Percentiles rank a stretch among this genome's conserved stretches.
These are phyloP conservation scores for Pyrrhoderma lamaoense DNA, from an alignment of 1,284 basidiomycete species.

Conservation along the genomic window DNA sequence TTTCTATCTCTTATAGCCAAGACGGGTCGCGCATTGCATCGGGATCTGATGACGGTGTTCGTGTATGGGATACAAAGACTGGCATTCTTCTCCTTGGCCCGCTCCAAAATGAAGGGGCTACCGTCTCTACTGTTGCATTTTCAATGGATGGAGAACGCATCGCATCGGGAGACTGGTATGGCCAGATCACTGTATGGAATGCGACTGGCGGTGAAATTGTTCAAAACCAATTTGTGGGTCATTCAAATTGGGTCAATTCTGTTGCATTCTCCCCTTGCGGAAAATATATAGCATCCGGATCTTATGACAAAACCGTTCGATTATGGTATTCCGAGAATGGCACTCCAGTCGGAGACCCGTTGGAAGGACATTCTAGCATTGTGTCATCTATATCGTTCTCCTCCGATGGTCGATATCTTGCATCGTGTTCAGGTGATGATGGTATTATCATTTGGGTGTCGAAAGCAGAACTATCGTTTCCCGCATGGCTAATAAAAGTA, in stretches of 20 bases:
- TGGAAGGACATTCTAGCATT: background rate
- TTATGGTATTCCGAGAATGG: slow-evolving; percentile 1
- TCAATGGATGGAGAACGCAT: slow-evolving; percentile 7
- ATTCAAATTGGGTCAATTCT: too few relatives aligned
- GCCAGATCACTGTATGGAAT: slow-evolving; percentile 3
- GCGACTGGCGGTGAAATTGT: background rate
- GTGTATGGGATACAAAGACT: too few relatives aligned
- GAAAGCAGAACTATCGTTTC: too few relatives aligned
- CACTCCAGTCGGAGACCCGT: background rate
- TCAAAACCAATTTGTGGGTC: too few relatives aligned
- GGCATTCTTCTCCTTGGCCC: too few relatives aligned
- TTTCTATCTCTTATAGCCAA: too few relatives aligned
- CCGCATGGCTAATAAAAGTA: too few relatives aligned
- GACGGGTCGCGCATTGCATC: too few relatives aligned
- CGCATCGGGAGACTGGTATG: background rate
- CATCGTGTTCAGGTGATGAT: too few relatives aligned
- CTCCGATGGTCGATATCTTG: background rate
- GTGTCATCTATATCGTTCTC: background rate
- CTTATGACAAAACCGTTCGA: background rate
- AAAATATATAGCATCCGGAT: background rate
- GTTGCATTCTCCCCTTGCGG: background rate
- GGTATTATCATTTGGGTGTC: too few relatives aligned
- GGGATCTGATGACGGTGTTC: too few relatives aligned
- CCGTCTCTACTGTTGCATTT: background rate
- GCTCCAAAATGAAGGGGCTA: too few relatives aligned